A percentile compares a stretch with the other conserved stretches of the same genome.
Conservation (phyloP, 495 filamentous ascomycete genomes). For the Bryoglossum gracile region DNA sequence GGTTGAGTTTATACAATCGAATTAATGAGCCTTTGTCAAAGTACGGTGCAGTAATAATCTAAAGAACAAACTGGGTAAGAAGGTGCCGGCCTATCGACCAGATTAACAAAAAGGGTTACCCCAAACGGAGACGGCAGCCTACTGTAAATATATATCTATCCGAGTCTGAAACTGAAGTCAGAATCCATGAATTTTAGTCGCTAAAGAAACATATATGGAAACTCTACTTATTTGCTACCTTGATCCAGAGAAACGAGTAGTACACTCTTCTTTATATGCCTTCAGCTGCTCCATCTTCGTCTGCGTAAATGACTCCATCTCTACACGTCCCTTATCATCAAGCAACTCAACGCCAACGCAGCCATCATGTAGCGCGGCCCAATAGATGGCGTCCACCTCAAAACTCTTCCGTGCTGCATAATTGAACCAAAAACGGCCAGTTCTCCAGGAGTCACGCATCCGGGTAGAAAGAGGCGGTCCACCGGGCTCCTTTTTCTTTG, state of each 20-base stretch:
- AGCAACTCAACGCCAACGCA: conserved; percentile 28
- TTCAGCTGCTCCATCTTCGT: conserved; percentile 31
- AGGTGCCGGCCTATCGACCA: too few species aligned
- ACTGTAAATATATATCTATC: too few species aligned
- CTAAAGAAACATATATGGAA: not conserved
- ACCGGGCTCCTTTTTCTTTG: conserved; percentile 10
- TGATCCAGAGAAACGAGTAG: conserved; percentile 24
- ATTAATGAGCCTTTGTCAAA: too few species aligned
- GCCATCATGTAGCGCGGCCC: conserved; percentile 30
- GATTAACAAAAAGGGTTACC: too few species aligned
- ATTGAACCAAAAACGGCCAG: conserved; percentile 37
- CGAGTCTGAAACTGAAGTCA: too few species aligned
- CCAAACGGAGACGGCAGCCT: too few species aligned
- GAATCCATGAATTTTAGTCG: too few species aligned
- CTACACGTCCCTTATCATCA: conserved; percentile 28
- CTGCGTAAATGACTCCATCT: conserved; percentile 25
- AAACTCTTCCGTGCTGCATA: conserved; percentile 35
- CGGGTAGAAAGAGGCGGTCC: conserved; percentile 27
- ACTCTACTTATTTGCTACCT: not conserved
- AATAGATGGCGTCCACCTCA: conserved; percentile 37
- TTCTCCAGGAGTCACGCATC: conserved; percentile 37
- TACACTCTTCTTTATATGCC: conserved; percentile 30
- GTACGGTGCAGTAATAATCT: too few species aligned
- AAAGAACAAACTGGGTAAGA: too few species aligned
- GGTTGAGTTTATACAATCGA: too few species aligned